Evolutionary conservation across 352 stramenopile genomes (phyloP), one percentile per base, ranked within the genome.

Genomic region (Phytopythium chamaehyphon): DNA sequence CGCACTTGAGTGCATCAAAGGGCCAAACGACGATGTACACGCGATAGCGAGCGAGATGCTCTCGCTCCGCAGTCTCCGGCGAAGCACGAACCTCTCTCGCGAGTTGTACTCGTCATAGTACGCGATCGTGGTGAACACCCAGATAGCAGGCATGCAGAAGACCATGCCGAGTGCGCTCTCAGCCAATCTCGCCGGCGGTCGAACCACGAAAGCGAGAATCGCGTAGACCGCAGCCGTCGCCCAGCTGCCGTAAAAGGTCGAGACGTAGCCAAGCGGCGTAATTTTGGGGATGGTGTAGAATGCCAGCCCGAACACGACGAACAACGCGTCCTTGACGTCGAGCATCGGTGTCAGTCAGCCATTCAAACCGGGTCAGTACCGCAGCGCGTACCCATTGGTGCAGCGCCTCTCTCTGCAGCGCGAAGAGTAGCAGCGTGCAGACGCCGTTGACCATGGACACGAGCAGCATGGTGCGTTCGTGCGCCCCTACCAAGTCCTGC

Each of bases 241-340:
- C 74, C 74, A 89, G 48, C 83, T 93, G 10, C 83, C 83, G 43
- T 83, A 68, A 21, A 83, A 76, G 15, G 76, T 87, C 15, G 81
- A 73, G 10, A 90, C 76, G 52, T 90, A 93, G 45, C 83, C 76
- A 18, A 93, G 60, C 33, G 83, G 80, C 31, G 83, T 93, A 42
- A 93, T 74, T 61, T 93, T 93, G 37, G 83, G 83, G 47, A 90
- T 89, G 7, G 83, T 90, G 47, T 90, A 93, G 61, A 93, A 93
- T 26, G 79, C 90, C 22, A 93, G 61, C 0, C 83, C 83, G 64
- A 90, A 93, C 23, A 88, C 83, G 48, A 93, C 70, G 43, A 90
- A 93, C 33, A 93, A 59, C 15, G 79, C 79, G 57, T 93, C 83
- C 81, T 92, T 49, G 18, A 54, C 5, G 1, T 22, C 18, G 35